A percentile compares a stretch with the other conserved stretches of the same genome.
phyloP scores from a whole-genome alignment of 441 rosid species.

The Erodium texanum region DNA sequence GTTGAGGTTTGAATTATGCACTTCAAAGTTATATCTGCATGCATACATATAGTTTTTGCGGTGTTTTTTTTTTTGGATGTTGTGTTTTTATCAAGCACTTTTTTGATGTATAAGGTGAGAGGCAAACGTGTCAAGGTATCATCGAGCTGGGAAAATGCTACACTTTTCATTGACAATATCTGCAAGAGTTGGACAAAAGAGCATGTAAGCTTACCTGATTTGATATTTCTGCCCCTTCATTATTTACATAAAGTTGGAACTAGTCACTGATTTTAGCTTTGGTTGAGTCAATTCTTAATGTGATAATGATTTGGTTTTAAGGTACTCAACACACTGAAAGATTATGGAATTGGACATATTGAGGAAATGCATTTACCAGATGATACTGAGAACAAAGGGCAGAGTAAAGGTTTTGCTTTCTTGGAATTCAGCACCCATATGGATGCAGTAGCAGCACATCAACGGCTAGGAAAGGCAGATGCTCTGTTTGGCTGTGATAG shows the following conservation, averaged over 20 bases:
- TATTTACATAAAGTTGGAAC: background rate
- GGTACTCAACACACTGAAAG: conserved; percentile 18
- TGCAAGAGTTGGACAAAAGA: conserved; percentile 22
- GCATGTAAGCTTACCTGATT: conserved; percentile 17
- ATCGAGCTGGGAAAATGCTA: conserved; percentile 7
- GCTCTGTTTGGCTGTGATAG: conserved; percentile 12
- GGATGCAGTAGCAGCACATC: conserved; percentile 16
- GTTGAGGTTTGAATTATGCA: conserved; percentile 16
- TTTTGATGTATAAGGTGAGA: conserved; percentile 12
- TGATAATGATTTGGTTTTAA: background rate
- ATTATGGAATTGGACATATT: conserved; percentile 17
- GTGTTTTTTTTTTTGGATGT: background rate
- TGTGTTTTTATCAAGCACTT: background rate
- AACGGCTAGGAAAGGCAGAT: conserved; percentile 14
- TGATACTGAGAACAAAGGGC: conserved; percentile 12
- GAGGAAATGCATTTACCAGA: conserved; percentile 14
- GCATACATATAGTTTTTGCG: background rate
- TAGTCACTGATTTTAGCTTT: background rate
- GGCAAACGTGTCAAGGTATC: conserved; percentile 19
- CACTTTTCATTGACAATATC: conserved; percentile 17
- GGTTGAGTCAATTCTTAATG: conserved; percentile 8
- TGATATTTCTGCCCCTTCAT: background rate
- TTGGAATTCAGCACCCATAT: conserved; percentile 15
- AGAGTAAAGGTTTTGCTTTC: conserved; percentile 19
- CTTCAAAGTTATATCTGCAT: background rate